These are phyloP conservation scores for Discostella pseudostelligera DNA, from an alignment of 108 stramenopile species.

Conservation along the genomic window DNA sequence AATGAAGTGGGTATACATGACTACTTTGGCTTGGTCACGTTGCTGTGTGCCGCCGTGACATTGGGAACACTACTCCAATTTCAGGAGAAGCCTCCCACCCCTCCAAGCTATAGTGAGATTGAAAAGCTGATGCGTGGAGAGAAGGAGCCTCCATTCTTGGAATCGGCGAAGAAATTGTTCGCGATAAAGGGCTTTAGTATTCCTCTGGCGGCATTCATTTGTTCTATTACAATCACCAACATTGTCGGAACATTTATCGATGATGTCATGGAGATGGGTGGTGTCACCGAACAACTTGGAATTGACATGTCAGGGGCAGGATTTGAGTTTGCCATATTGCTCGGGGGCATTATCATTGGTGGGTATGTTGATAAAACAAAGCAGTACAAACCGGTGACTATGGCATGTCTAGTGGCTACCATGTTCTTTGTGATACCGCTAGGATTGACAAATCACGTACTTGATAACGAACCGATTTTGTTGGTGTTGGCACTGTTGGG, in stretches of 20 bases:
- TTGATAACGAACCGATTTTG: conserved; percentile 47
- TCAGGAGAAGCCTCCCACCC: conserved; percentile 36
- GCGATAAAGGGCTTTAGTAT: conserved; percentile 61
- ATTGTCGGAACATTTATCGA: conserved; percentile 88
- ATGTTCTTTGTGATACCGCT: conserved; percentile 53
- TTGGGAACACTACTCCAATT: conserved; percentile 42
- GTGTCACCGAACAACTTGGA: conserved; percentile 72
- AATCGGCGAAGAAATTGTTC: conserved; percentile 74
- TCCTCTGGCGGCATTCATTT: conserved; percentile 78
- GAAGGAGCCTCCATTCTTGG: conserved; percentile 79
- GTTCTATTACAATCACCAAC: conserved; percentile 81
- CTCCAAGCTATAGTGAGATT: conserved; percentile 46
- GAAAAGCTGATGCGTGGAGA: conserved; percentile 55
- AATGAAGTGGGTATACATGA: conserved; percentile 46
- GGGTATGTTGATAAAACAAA: conserved; percentile 85
- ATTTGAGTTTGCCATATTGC: conserved; percentile 82
- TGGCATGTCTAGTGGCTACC: conserved; percentile 69
- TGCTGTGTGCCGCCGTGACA: conserved; percentile 32
- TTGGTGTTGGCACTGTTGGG: conserved; percentile 50
- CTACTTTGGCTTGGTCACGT: conserved; percentile 46
- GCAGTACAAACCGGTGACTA: conserved; percentile 81
- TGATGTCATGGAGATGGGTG: conserved; percentile 85
- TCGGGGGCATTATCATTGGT: conserved; percentile 84
- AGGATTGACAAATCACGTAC: conserved; percentile 54
- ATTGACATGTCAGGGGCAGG: conserved; percentile 87